phyloP scores from a whole-genome alignment of 2,329 filamentous ascomycete genomes.

The Sclerotinia sclerotiorum region DNA sequence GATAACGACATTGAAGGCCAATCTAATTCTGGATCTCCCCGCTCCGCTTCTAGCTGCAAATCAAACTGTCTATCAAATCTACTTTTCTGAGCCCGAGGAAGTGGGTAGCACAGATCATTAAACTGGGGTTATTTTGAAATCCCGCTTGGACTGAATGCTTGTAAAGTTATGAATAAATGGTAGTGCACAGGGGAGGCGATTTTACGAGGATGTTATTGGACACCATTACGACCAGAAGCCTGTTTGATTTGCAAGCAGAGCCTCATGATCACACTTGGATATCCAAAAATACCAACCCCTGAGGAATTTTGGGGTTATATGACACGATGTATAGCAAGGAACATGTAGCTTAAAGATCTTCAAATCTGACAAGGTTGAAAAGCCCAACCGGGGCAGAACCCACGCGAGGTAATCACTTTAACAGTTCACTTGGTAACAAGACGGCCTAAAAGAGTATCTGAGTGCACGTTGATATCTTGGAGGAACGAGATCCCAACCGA shows the following conservation, averaged over 20 bases:
- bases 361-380: conserved; percentile 13
- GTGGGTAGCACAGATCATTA: conserved; percentile 13
- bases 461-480: conserved; percentile 4
- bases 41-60: neutral
- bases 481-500: neutral
- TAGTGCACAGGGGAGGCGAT: conserved; percentile 9
- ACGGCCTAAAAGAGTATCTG: neutral
- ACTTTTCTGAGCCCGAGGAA: conserved; percentile 12
- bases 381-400: conserved; percentile 13
- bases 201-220: neutral
- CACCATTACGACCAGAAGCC: conserved; percentile 12
- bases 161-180: neutral
- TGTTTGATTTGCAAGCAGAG: conserved; percentile 11
- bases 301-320: conserved; percentile 7
- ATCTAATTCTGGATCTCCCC: conserved; percentile 19
- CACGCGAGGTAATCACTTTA: conserved; percentile 14
- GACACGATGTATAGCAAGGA: conserved; percentile 9
- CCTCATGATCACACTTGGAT: conserved; percentile 13
- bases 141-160: conserved; percentile 5
- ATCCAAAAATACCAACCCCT: conserved; percentile 14
- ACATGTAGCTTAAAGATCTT: conserved; percentile 11
- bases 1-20: conserved; percentile 22
- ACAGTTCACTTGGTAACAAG: conserved; percentile 13
- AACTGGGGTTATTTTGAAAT: neutral
- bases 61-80: conserved; percentile 13